Evolutionary conservation across 2,329 filamentous ascomycete genomes (phyloP), one percentile per base, ranked within the genome.

Genomic region (Claviceps monticola): DNA sequence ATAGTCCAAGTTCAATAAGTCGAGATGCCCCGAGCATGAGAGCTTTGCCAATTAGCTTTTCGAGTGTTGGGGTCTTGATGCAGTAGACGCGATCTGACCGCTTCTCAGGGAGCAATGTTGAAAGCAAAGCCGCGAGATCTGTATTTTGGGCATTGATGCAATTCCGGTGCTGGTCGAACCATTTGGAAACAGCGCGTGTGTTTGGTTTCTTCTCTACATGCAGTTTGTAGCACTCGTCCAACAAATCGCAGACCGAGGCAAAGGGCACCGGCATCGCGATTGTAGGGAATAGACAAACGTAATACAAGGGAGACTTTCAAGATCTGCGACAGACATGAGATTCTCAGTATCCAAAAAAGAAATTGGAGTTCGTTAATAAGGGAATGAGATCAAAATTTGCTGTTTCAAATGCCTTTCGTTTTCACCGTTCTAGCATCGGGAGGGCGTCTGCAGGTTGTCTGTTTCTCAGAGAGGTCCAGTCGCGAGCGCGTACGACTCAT

Each of bases 21-120:
- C 86, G 77, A 2, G 76, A 79, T 3, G 71, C 67, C 1, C 84
- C 81, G 23, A 95, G 73, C 4, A 75, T 66, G n/a, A 91, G 71
- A 19, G 79, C 78, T 36, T 82, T 77, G 3, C 75, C 78, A 16
- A 95, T 73, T n/a, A 87, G 76, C 49, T 75, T 79, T 52, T 82
- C 78, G 0, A 95, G 71, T 0, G 70, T 73, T 8, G 68, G 62
- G 5, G 78, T 70, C 60, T 86, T 79, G 1, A 95, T 72, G 39
- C 74, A 76, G 62, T 90, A 95, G 2, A 91, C 85, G 29, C 88
- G 78, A 61, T 95, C 88, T 2, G 80, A 82, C 50, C 88, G 75
- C 56, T 76, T 82, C 56, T 89, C 83, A 0, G 89, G 88, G 0
- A 94, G 75, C 0, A 96, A 67, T 2, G 83, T 82, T 1, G 86